phyloP scores from a whole-genome alignment of 2,329 filamentous ascomycete genomes.

The Neofusicoccum parvum region DNA sequence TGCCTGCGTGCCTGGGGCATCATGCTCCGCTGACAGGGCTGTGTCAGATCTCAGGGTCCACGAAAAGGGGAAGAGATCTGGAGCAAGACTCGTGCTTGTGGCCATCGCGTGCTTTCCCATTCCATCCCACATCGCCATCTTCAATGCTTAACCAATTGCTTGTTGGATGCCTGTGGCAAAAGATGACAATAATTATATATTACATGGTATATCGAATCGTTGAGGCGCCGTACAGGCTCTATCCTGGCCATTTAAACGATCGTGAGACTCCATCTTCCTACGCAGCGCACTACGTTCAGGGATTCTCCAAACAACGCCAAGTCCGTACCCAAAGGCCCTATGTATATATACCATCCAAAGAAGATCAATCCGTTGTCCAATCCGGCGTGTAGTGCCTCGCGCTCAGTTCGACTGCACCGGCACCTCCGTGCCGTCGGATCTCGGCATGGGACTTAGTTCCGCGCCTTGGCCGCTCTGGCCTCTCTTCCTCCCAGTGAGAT shows the following conservation, averaged over 20 bases:
- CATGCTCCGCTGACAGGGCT: background rate
- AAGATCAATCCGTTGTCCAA: background rate
- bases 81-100: background rate
- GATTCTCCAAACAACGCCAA: constrained; percentile 20
- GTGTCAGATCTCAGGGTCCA: constrained; percentile 11
- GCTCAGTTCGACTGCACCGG: constrained; percentile 15
- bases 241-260: constrained; percentile 15
- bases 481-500: constrained; percentile 71
- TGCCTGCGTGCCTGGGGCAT: constrained; percentile 12
- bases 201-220: constrained; percentile 13
- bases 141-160: background rate
- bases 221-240: background rate
- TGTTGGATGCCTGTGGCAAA: background rate
- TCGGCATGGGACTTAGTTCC: constrained; percentile 68
- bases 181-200: constrained; percentile 13
- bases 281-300: constrained; percentile 4
- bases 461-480: constrained; percentile 70
- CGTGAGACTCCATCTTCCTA: constrained; percentile 17
- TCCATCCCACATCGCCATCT: background rate
- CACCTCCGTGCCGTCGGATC: constrained; percentile 30
- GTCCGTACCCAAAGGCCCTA: constrained; percentile 12
- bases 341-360: constrained; percentile 13
- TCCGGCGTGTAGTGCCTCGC: background rate
- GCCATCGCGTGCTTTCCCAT: background rate
- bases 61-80: background rate